Percentiles rank a stretch among this genome's conserved stretches.
Evolutionary conservation across 371 early-diverging fungal species (phyloP).

Genomic region (Mucor indicus): DNA sequence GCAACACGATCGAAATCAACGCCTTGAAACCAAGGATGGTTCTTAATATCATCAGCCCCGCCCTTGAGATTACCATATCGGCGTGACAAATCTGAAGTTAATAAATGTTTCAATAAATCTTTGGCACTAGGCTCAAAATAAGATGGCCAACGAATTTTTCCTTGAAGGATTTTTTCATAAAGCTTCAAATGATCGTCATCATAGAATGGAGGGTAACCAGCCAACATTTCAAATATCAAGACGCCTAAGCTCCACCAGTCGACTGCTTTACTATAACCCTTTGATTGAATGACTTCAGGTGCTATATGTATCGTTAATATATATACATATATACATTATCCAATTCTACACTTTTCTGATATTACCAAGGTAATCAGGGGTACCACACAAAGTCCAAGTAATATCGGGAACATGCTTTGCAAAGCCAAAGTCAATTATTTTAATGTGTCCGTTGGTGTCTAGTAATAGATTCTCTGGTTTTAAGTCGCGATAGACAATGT

Average conservation of each 20-base stretch:
- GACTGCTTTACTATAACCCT: slow-evolving; percentile 94
- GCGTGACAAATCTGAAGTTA: slow-evolving; percentile 88
- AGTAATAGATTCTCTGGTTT: slow-evolving; percentile 88
- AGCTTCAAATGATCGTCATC: slow-evolving; percentile 93
- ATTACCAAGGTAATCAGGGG: slow-evolving; percentile 97
- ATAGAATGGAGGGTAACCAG: slow-evolving; percentile 91
- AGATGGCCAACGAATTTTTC: slow-evolving; percentile 84
- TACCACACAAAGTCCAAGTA: slow-evolving; percentile 96
- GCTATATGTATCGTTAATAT: too few species aligned
- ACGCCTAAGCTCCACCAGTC: slow-evolving; percentile 98
- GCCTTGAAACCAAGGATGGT: slow-evolving; percentile 93
- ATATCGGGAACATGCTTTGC: slow-evolving; percentile 60
- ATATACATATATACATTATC: too few species aligned
- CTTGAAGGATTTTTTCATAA: slow-evolving; percentile 93
- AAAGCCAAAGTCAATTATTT: slow-evolving; percentile 96
- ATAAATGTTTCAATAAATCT: slow-evolving; percentile 84
- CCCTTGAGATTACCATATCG: slow-evolving; percentile 90
- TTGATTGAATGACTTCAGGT: slow-evolving; percentile 96
- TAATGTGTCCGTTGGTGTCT: slow-evolving; percentile 85
- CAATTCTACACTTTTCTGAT: too few species aligned
- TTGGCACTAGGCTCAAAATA: slow-evolving; percentile 90
- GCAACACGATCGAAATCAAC: slow-evolving; percentile 87
- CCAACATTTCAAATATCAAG: slow-evolving; percentile 69
- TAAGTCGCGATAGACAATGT: slow-evolving; percentile 85
- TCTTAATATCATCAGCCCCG: slow-evolving; percentile 89